phyloP scores from a whole-genome alignment of 23 red algal genomes.

The Gracilaria vermiculophylla region DNA sequence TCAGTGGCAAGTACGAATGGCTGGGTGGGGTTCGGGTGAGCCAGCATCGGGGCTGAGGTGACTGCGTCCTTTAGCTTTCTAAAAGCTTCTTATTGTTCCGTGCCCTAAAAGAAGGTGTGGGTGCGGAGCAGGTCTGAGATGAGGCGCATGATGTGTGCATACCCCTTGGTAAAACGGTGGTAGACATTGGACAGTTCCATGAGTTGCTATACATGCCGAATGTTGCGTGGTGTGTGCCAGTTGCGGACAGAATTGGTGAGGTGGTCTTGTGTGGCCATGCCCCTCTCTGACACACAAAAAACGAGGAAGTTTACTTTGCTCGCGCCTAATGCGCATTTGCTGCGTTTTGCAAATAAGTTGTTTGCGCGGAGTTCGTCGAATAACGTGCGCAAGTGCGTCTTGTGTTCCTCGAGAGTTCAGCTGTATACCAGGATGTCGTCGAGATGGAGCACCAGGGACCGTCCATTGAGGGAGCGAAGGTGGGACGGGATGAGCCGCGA shows the following conservation, averaged over 20 bases:
- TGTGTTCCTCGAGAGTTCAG: too few species aligned
- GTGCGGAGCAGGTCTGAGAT: neutral
- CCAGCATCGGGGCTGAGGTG: constrained; percentile 21
- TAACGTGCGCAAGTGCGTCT: too few species aligned
- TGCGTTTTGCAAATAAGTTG: neutral
- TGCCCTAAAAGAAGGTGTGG: too few species aligned
- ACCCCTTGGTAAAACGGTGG: constrained; percentile 1
- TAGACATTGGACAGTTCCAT: neutral
- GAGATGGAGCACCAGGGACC: too few species aligned
- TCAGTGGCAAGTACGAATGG: constrained; percentile 4
- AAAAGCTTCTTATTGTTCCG: too few species aligned
- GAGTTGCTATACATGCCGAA: too few species aligned
- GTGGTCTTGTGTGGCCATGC: neutral
- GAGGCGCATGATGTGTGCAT: neutral
- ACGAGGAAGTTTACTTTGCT: neutral
- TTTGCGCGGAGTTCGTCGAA: neutral
- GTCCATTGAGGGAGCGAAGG: too few species aligned
- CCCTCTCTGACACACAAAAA: neutral
- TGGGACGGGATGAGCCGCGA: too few species aligned
- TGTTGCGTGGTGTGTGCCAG: neutral
- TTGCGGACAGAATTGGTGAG: neutral
- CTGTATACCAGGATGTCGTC: too few species aligned
- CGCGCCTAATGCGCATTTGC: too few species aligned
- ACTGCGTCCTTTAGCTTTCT: too few species aligned
- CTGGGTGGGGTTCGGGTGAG: neutral